Percentiles rank a stretch among this genome's conserved stretches.
Conservation (phyloP, 2,329 filamentous ascomycete genomes). For the Penicillium vulpinum region DNA sequence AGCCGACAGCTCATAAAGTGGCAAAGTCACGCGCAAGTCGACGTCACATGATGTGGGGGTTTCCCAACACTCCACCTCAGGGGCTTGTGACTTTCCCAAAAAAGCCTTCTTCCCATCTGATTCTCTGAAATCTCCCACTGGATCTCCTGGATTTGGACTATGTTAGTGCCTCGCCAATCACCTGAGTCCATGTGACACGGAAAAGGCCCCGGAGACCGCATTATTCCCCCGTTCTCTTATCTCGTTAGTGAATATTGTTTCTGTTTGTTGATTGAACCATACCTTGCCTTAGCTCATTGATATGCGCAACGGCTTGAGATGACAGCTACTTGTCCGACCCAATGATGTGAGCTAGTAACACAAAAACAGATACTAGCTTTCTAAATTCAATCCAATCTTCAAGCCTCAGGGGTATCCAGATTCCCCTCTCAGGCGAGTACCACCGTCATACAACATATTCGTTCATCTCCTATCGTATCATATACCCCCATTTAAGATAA, state of each 20-base stretch:
- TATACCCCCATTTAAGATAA: background rate
- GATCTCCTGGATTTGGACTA: background rate
- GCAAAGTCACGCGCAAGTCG: slow-evolving; percentile 9
- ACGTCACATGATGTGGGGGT: slow-evolving; percentile 10
- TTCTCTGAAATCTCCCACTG: background rate
- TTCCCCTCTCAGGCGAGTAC: background rate
- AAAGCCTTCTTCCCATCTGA: background rate
- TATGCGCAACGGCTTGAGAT: slow-evolving; percentile 1
- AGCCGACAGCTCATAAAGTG: slow-evolving; percentile 8
- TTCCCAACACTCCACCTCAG: slow-evolving; percentile 11
- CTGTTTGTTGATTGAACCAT: background rate
- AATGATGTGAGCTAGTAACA: slow-evolving; percentile 9
- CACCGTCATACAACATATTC: slow-evolving; percentile 3
- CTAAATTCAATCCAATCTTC: background rate
- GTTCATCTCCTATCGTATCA: background rate
- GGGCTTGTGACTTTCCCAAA: slow-evolving; percentile 15
- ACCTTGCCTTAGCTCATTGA: background rate
- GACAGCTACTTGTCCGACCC: slow-evolving; percentile 13
- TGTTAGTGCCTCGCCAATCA: background rate
- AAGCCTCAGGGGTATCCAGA: slow-evolving; percentile 3
- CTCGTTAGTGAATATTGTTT: background rate
- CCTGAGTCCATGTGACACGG: slow-evolving; percentile 10
- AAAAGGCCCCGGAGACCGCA: background rate
- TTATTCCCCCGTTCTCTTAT: background rate
- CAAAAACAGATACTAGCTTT: slow-evolving; percentile 11